Evolutionary conservation across 371 early-diverging fungal species (phyloP).

Genomic region (Apophysomyces sp.): DNA sequence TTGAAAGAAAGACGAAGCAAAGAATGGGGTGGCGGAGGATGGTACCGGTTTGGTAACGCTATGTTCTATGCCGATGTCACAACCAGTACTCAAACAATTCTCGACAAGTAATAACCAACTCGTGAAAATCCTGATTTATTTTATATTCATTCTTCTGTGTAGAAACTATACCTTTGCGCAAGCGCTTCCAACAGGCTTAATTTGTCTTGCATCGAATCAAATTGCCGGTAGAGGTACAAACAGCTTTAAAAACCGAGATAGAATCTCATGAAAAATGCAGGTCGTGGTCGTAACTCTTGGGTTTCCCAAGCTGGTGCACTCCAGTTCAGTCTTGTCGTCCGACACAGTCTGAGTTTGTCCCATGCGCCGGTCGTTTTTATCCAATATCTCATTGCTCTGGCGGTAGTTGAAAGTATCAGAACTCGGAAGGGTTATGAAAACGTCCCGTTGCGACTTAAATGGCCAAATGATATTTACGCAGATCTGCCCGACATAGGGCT

Average conservation of each 20-base stretch:
- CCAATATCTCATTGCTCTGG: conserved; percentile 87
- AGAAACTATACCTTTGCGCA: conserved; percentile 68
- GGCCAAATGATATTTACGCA: conserved; percentile 96
- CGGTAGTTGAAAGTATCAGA: conserved; percentile 79
- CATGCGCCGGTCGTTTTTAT: conserved; percentile 77
- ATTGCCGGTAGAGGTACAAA: conserved; percentile 78
- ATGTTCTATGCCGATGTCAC: conserved; percentile 78
- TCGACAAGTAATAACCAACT: conserved; percentile 70
- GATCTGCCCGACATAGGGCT: conserved; percentile 34
- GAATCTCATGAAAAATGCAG: conserved; percentile 20
- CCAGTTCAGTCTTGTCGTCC: conserved; percentile 78
- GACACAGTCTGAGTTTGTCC: conserved; percentile 60
- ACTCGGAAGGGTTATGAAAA: conserved; percentile 71
- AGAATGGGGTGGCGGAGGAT: conserved; percentile 24
- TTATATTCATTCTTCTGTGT: background rate
- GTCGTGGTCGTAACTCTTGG: conserved; percentile 92
- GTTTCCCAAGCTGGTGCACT: conserved; percentile 89
- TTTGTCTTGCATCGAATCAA: conserved; percentile 79
- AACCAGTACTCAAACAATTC: conserved; percentile 86
- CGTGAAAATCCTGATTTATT: background rate
- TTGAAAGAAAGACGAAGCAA: conserved; percentile 22
- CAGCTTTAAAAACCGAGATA: no score
- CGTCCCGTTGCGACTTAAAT: conserved; percentile 84
- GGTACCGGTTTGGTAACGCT: conserved; percentile 64
- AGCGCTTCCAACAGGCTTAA: conserved; percentile 72